These are phyloP conservation scores for Gaultheria prostrata DNA, from an alignment of 148 eudicot genomes.

Conservation along the genomic window DNA sequence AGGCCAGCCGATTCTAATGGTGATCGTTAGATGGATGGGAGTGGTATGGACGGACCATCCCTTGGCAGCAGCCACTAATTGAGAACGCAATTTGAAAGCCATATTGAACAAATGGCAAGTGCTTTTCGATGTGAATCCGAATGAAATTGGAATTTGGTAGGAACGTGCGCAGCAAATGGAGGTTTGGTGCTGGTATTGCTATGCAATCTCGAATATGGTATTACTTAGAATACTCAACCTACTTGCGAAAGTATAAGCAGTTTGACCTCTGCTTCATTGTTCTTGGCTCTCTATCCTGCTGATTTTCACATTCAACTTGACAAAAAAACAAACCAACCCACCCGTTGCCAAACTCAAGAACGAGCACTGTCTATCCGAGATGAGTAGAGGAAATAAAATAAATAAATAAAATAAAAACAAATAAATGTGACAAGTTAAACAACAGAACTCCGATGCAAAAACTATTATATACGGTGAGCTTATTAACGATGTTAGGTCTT, in stretches of 20 bases:
- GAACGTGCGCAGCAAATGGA: not conserved
- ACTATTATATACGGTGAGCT: not conserved
- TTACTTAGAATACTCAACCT: no score
- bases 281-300: no score
- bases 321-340: no score
- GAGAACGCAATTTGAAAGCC: not conserved
- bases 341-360: not conserved
- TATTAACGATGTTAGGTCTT: not conserved
- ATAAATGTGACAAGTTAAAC: not conserved
- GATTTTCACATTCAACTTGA: no score
- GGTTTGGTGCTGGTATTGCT: no score
- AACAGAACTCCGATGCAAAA: not conserved
- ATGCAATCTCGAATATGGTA: no score
- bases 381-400: not conserved
- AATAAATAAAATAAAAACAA: not conserved
- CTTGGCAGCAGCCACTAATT: no score
- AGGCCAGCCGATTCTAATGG: no score
- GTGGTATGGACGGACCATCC: not conserved
- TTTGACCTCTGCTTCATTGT: no score
- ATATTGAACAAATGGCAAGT: not conserved
- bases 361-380: not conserved
- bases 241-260: no score
- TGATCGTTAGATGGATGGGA: not conserved
- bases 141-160: not conserved
- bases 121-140: not conserved